A percentile compares a stretch with the other conserved stretches of the same genome.
Evolutionary conservation across 441 rosid species (phyloP).

Genomic region (Codiaeum variegatum): DNA sequence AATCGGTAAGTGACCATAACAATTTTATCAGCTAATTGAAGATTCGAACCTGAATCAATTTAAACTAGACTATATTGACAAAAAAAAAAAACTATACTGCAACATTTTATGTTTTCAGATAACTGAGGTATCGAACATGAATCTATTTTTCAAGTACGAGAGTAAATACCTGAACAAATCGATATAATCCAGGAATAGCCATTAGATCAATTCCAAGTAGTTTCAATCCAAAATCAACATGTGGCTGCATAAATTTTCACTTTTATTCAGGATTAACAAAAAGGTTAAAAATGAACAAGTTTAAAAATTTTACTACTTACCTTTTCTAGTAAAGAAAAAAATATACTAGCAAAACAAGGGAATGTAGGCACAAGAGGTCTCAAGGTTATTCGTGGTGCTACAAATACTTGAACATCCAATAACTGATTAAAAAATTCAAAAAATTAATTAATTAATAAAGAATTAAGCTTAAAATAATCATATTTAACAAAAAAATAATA

Average conservation of each 20-base stretch:
- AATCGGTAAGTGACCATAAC: slow-evolving; percentile 26
- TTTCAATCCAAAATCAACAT: slow-evolving; percentile 78
- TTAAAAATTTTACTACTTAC: slow-evolving; percentile 17
- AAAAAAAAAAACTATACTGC: no score
- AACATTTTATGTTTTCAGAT: no score
- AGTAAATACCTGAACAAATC: slow-evolving; percentile 62
- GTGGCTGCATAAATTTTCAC: slow-evolving; percentile 51
- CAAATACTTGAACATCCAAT: slow-evolving; percentile 64
- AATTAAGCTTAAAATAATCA: neutral
- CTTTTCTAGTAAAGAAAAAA: slow-evolving; percentile 66
- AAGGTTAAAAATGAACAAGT: no score
- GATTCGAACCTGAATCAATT: no score
- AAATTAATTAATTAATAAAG: slow-evolving; percentile 15
- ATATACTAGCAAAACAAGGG: slow-evolving; percentile 68
- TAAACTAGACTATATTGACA: no score
- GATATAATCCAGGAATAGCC: slow-evolving; percentile 87
- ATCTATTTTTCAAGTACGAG: no score
- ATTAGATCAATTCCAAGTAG: slow-evolving; percentile 83
- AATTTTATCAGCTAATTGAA: no score
- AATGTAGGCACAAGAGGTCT: slow-evolving; percentile 89
- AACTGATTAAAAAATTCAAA: slow-evolving; percentile 41
- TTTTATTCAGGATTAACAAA: neutral
- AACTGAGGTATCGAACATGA: no score
- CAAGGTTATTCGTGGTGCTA: slow-evolving; percentile 53
- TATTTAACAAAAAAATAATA: slow-evolving; percentile 15